Evolutionary conservation across 176 grass and related monocot genomes (phyloP).

Genomic region (Ensete glaucum): DNA sequence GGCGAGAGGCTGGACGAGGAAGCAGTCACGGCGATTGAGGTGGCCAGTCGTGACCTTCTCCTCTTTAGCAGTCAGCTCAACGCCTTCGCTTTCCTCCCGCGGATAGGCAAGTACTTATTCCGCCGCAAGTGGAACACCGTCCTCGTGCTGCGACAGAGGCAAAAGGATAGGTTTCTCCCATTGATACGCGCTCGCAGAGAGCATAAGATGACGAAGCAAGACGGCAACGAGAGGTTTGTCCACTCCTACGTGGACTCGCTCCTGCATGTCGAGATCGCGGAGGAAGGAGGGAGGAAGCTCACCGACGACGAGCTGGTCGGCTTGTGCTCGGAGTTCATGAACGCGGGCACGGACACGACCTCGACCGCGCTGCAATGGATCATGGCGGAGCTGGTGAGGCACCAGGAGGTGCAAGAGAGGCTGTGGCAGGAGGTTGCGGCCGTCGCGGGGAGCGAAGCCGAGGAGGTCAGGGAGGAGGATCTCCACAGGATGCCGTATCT

Average conservation of each 20-base stretch:
- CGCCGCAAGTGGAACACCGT: not conserved
- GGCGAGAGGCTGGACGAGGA: not conserved
- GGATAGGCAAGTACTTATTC: not conserved
- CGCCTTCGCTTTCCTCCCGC: not conserved
- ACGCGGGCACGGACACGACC: conserved; percentile 56
- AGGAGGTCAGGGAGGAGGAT: conserved; percentile 36
- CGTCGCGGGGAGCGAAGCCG: not conserved
- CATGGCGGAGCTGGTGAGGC: conserved; percentile 68
- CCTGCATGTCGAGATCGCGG: conserved; percentile 39
- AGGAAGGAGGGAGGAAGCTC: conserved; percentile 30
- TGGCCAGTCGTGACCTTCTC: not conserved
- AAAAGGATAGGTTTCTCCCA: not conserved
- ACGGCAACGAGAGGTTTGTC: not conserved
- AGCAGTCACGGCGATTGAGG: not conserved
- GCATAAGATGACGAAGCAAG: not conserved
- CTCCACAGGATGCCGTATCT: conserved; percentile 47
- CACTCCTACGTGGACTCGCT: conserved; percentile 60
- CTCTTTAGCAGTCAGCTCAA: not conserved
- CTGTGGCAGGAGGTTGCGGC: conserved; percentile 33
- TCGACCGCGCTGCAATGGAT: conserved; percentile 61
- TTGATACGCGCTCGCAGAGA: not conserved
- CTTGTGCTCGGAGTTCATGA: conserved; percentile 61
- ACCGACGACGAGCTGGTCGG: conserved; percentile 35
- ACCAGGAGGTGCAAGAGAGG: conserved; percentile 34
- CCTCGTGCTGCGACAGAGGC: not conserved